A percentile compares a stretch with the other conserved stretches of the same genome.
Conservation (phyloP, 2,329 filamentous ascomycete genomes). For the Saccharata proteae region DNA sequence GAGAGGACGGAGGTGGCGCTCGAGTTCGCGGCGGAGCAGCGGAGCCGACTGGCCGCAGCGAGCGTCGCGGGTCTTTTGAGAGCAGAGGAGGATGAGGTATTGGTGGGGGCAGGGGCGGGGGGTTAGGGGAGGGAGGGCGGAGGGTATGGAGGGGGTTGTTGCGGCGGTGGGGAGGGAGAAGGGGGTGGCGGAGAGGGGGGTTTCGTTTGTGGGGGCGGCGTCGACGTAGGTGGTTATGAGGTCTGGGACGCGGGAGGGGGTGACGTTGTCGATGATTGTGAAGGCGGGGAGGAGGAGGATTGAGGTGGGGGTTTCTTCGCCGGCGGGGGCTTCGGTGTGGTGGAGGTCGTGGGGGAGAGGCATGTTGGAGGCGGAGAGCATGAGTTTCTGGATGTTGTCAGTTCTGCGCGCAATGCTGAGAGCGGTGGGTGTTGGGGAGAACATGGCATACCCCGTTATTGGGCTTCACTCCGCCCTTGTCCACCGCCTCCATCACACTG, state of each 20-base stretch:
- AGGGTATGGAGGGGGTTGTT: conserved; percentile 38
- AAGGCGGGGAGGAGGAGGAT: conserved; percentile 79
- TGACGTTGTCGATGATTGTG: conserved; percentile 71
- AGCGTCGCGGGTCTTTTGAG: conserved; percentile 84
- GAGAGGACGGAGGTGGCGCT: conserved; percentile 73
- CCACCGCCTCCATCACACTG: conserved; percentile 43
- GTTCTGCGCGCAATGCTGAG: too few species aligned
- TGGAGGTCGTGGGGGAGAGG: conserved; percentile 59
- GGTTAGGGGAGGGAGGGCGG: conserved; percentile 55
- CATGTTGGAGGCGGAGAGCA: conserved; percentile 88
- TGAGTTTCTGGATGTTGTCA: conserved; percentile 49
- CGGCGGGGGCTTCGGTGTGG: conserved; percentile 46
- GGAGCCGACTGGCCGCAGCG: conserved; percentile 91
- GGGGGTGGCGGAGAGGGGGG: conserved; percentile 35
- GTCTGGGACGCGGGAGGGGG: conserved; percentile 57
- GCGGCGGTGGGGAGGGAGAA: conserved; percentile 7
- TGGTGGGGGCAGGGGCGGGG: conserved; percentile 65
- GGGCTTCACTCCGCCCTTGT: conserved; percentile 42
- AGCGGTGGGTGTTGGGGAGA: not conserved
- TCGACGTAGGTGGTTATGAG: conserved; percentile 62
- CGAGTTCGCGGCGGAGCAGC: conserved; percentile 74
- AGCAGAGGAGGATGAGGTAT: conserved; percentile 85
- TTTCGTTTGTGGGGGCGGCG: conserved; percentile 59
- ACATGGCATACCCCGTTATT: conserved; percentile 51
- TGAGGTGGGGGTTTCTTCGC: conserved; percentile 41